Conservation (phyloP, 2,329 filamentous ascomycete genomes). For the Cylindrodendrum hubeiense region DNA sequence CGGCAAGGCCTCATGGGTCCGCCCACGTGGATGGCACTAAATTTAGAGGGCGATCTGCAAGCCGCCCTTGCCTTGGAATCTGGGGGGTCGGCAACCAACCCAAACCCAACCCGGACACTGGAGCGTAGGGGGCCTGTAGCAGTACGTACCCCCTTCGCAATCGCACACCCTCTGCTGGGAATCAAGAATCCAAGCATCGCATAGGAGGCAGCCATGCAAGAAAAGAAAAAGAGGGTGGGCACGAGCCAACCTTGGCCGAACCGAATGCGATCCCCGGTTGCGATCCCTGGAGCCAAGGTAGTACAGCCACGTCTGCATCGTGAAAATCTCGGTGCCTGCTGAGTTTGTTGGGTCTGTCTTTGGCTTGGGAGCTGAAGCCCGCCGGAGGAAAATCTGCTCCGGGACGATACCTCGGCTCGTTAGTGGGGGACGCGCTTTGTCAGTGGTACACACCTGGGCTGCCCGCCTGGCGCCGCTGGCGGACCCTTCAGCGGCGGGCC, state of each 20-base stretch:
- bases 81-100: not conserved
- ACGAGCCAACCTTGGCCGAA: not conserved
- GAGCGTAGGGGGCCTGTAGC: not conserved
- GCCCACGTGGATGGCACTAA: constrained; percentile 25
- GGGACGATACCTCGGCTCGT: not conserved
- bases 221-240: not conserved
- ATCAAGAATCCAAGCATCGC: not conserved
- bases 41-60: constrained; percentile 28
- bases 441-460: too few species aligned
- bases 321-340: not conserved
- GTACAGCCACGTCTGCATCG: not conserved
- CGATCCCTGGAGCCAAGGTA: not conserved
- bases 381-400: not conserved
- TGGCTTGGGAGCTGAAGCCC: not conserved
- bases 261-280: too few species aligned
- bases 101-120: not conserved
- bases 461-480: not conserved
- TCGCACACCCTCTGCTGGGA: not conserved
- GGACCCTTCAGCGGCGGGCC: not conserved
- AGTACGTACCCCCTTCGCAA: not conserved
- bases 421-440: constrained; percentile 1
- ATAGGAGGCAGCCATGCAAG: not conserved
- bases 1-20: constrained; percentile 4
- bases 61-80: constrained; percentile 10
- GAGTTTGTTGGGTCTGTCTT: not conserved